Base-by-base conservation (phyloP, 176 grass and related monocot genomes). In the Phoenix dactylifera region DNA sequence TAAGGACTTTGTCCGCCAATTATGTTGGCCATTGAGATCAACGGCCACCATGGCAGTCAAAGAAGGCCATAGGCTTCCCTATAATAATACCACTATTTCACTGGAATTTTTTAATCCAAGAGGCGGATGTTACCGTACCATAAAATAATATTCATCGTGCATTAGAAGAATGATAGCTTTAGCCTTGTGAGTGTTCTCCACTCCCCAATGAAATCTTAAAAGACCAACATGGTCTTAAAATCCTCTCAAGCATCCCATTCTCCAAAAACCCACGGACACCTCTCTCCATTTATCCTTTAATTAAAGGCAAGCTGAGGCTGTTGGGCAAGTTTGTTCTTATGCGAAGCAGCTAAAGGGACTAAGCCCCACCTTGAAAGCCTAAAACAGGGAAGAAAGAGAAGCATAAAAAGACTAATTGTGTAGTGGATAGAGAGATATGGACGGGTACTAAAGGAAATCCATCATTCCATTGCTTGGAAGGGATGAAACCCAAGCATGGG, bases 351-450 rank as follows among this genome's bases (percentile, higher is more conserved):
- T 39, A 4, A 68, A 16, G 52, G 22, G 52, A 20, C 52, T 7
- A 4, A 68, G 26, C 24, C 65, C 26, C 18, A 28, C 65, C 39
- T 16, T 35, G 10, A 28, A 55, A 55, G 23, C 24, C 24, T 55
- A 25, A 24, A 54, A 74, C 62, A 55, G 64, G 57, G 60, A 54
- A 64, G 60, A 57, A 19, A 55, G 56, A 63, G 28, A 52, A 32
- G 71, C 71, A 74, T 74, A 26, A 74, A 65, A 74, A 74, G 71
- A 74, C 23, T 64, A 73, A 29, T 53, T 39, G 32, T 6, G 50
- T 17, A 25, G 55, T 60, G 52, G 30, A 72, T 51, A 61, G 50
- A n/a, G 52, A 62, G 58, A 73, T 51, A 55, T 57, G 18, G 29
- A 16, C 68, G 15, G 64, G 35, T 67, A 67, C 65, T 55, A 55